Base-by-base conservation (phyloP, 495 filamentous ascomycete genomes). In the Neurospora sp. region DNA sequence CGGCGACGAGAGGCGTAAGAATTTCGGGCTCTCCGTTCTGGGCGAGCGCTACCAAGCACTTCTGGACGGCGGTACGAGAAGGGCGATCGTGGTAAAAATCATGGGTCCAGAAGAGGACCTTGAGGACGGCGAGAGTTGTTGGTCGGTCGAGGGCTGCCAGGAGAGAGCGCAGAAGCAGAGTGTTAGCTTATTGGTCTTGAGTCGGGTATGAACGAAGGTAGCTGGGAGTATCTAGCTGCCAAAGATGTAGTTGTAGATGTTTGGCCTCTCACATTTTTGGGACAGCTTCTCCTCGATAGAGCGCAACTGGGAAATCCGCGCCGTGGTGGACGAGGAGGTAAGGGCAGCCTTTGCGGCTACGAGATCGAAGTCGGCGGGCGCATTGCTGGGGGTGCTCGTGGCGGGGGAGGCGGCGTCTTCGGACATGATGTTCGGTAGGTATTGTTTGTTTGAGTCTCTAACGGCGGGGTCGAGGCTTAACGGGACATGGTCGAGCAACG, bases 51-150 rank as follows among this genome's bases (percentile, higher is more conserved):
- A 85, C 83, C 73, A 99, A 85, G 79, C 93, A 96, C 81, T 87
- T 84, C 76, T 95, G 90, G 24, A 92, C 93, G 21, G 93, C 94
- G 76, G 87, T 87, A 54, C 96, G 90, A 15, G 96, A 98, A 45
- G 86, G 81, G 71, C 94, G 90, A 80, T 98, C 96, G 82, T 88
- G 81, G 84, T 98, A 99, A 79, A 92, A 90, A 71, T 93, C 88
- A 80, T 97, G 93, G 42, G 93, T 97, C 78, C 88, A 86, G 83
- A 97, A 92, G 42, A 99, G 85, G 31, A 94, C 82, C 15, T 86
- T 86, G 75, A 97, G 84, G 70, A 94, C 74, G 71, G 75, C 36
- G 48, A 82, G 74, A 37, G 79, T 78, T 13, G 76, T 74, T 7
- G 79, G 70, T 39, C 75, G 78, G 75, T 85, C 84, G 78, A 84